phyloP scores from a whole-genome alignment of 805 yeast species.

The Saturnispora kantuleensis region DNA sequence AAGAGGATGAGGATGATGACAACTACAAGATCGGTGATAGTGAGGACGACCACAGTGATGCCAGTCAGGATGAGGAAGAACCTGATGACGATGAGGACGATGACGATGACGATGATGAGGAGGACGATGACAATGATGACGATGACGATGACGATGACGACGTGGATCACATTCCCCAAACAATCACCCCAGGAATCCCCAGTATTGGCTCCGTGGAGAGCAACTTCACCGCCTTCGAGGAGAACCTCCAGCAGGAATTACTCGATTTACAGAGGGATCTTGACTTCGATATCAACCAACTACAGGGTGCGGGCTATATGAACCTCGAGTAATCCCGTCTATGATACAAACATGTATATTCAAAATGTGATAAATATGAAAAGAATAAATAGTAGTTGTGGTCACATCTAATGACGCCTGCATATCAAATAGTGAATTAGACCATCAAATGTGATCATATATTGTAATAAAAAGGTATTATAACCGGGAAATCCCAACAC shows the following conservation, averaged over 20 bases:
- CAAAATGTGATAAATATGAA: constrained; percentile 3
- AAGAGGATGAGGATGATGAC: constrained; percentile 29
- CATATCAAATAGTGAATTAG: not conserved
- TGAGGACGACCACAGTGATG: constrained; percentile 22
- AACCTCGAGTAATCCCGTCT: constrained; percentile 1
- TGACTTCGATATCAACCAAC: constrained; percentile 12
- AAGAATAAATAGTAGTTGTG: constrained; percentile 5
- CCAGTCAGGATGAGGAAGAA: constrained; percentile 13
- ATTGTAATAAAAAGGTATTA: not conserved
- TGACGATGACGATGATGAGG: constrained; percentile 17
- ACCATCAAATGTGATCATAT: not conserved
- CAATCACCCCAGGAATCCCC: constrained; percentile 6
- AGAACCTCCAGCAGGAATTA: constrained; percentile 15
- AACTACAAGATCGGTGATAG: constrained; percentile 28
- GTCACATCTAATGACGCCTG: too few species aligned
- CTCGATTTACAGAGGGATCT: constrained; percentile 17
- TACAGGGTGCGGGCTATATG: constrained; percentile 14
- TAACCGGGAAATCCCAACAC: too few species aligned
- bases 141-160: constrained; percentile 8
- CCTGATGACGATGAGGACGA: constrained; percentile 15
- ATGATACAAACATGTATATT: not conserved
- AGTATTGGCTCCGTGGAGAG: constrained; percentile 10
- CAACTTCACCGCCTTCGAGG: constrained; percentile 9
- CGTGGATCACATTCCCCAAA: constrained; percentile 7
- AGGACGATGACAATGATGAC: constrained; percentile 10